These are phyloP conservation scores for Coniochaeta prunicola DNA, from an alignment of 2,329 filamentous ascomycete species.

Conservation along the genomic window DNA sequence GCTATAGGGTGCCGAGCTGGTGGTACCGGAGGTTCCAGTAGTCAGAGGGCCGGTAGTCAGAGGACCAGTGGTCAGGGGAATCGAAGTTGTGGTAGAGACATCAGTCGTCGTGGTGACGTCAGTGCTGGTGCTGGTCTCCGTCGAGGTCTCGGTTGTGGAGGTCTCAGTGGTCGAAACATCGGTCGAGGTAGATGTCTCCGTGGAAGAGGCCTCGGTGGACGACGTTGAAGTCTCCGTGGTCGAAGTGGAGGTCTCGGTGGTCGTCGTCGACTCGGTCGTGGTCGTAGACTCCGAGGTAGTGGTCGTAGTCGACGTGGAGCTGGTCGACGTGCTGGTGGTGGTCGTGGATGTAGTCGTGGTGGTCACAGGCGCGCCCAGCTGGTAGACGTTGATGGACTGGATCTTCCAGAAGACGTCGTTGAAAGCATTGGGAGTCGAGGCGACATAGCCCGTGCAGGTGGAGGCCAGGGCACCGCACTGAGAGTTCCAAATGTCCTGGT, in stretches of 20 bases:
- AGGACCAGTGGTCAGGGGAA: neutral
- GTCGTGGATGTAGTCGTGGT: slow-evolving; percentile 8
- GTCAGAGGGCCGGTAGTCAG: neutral
- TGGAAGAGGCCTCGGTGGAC: slow-evolving; percentile 2
- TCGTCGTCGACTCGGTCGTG: slow-evolving; percentile 4
- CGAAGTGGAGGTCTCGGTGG: slow-evolving; percentile 3
- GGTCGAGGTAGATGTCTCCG: neutral
- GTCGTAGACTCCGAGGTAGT: slow-evolving; percentile 5
- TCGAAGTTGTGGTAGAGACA: neutral
- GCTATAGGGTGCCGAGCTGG: neutral
- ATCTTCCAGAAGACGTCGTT: slow-evolving; percentile 37
- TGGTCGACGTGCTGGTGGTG: slow-evolving; percentile 6
- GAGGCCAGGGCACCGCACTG: slow-evolving; percentile 12
- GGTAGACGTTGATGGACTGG: slow-evolving; percentile 25
- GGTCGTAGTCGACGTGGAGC: slow-evolving; percentile 1
- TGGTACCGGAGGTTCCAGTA: neutral
- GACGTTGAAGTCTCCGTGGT: slow-evolving; percentile 5
- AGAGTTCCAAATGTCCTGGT: slow-evolving; percentile 16
- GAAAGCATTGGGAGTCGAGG: slow-evolving; percentile 26
- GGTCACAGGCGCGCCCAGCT: neutral
- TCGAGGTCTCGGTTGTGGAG: neutral
- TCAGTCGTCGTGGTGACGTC: neutral
- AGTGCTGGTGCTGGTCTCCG: neutral
- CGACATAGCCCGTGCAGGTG: slow-evolving; percentile 29
- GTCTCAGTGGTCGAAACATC: neutral